phyloP scores from a whole-genome alignment of 306 rosid species.

The Mimosa bimucronata region DNA sequence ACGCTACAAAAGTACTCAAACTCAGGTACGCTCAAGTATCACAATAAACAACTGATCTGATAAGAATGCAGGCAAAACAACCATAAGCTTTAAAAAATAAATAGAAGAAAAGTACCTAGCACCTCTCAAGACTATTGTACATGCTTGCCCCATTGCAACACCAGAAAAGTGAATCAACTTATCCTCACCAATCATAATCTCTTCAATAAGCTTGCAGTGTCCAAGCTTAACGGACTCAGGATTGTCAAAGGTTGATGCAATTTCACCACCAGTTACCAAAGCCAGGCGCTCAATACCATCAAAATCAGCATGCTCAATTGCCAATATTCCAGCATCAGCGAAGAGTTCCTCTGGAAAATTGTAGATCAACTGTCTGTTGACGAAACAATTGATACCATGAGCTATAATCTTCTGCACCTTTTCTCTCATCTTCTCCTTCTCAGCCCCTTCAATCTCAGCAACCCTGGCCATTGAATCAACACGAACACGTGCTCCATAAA shows the following conservation, averaged over 20 bases:
- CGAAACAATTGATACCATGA: constrained; percentile 92
- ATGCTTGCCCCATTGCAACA: constrained; percentile 95
- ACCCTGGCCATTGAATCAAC: constrained; percentile 93
- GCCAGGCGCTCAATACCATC: constrained; percentile 95
- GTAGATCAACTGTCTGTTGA: constrained; percentile 93
- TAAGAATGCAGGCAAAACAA: constrained; percentile 17
- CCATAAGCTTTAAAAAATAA: background rate
- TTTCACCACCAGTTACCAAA: constrained; percentile 92
- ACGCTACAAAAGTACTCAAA: background rate
- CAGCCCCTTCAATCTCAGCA: constrained; percentile 95
- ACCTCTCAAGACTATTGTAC: constrained; percentile 88
- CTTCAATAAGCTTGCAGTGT: constrained; percentile 86
- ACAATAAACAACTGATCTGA: background rate
- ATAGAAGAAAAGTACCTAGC: constrained; percentile 65
- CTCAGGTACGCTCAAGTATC: background rate
- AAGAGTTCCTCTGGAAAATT: constrained; percentile 97
- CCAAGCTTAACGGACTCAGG: constrained; percentile 98
- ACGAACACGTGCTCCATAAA: constrained; percentile 93
- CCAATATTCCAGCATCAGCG: constrained; percentile 95
- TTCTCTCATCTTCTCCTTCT: constrained; percentile 95
- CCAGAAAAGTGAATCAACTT: constrained; percentile 95
- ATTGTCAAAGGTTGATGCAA: constrained; percentile 95
- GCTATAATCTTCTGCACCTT: constrained; percentile 90
- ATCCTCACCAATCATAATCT: constrained; percentile 97
- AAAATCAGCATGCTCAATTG: constrained; percentile 99